Evolutionary conservation across 2,329 filamentous ascomycete genomes (phyloP), one percentile per base, ranked within the genome.

Genomic region (Aspergillus fischeri): DNA sequence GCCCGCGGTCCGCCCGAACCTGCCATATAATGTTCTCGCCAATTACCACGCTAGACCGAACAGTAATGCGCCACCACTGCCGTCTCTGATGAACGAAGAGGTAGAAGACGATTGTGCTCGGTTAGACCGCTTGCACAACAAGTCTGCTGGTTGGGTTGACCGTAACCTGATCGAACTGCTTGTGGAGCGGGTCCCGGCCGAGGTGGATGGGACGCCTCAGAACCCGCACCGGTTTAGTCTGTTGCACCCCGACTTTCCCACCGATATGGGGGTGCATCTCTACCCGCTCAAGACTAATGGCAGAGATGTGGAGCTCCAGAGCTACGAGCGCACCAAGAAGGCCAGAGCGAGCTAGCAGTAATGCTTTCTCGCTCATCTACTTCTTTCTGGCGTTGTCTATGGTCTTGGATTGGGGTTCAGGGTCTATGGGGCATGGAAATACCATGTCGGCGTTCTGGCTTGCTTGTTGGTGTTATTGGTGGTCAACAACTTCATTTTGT

Each of bases 21-120:
- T 79, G 21, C 77, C 77, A 3, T 79, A 79, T 63, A 74, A 77
- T 52, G 74, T 78, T 49, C 69, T 79, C 4, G 72, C 77, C 59
- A 78, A 77, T 58, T 76, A 79, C 61, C 75, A 76, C 55, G 71
- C 75, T 20, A 73, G 75, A 47, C 68, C 73, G n/a, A 77, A 74
- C 55, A 73, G 73, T 53, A 74, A 73, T 45, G 76, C 76, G 11
- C 77, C 77, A 0, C 72, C 76, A 1, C 68, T 76, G 5, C 75
- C 75, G 27, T 66, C 76, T 1, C 65, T 80, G 14, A 74, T 79
- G 69, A 76, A 74, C 28, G 76, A 79, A 51, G 77, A 80, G 59
- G 71, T 79, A 3, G 77, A 79, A 54, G 77, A 79, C 49, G 77
- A 80, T 59, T 67, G 73, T 52, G 65, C 72, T 3, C 74, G 75